Conservation (phyloP, 2,329 filamentous ascomycete genomes). For the Proliferodiscus dingleyae region DNA sequence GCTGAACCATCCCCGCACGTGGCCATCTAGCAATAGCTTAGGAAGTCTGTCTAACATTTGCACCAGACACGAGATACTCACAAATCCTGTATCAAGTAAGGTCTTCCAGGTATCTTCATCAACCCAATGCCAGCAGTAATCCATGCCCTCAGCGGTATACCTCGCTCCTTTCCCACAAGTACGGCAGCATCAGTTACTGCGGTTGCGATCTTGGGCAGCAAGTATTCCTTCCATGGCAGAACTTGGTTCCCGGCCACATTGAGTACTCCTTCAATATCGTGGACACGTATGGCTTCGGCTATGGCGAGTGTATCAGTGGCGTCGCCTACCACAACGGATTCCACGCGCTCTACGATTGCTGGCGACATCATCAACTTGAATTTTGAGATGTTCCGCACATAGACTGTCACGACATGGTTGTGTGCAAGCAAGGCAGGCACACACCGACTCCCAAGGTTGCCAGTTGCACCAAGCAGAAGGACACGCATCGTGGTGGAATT, state of each 20-base stretch:
- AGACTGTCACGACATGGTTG: slow-evolving; percentile 35
- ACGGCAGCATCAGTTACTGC: slow-evolving; percentile 33
- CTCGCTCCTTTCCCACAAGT: slow-evolving; percentile 32
- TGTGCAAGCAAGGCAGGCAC: slow-evolving; percentile 33
- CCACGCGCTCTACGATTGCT: slow-evolving; percentile 25
- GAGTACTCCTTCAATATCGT: slow-evolving; percentile 37
- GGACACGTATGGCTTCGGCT: slow-evolving; percentile 33
- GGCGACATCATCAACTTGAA: slow-evolving; percentile 33
- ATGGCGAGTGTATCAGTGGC: slow-evolving; percentile 34
- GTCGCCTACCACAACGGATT: slow-evolving; percentile 35
- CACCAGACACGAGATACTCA: slow-evolving; percentile 18
- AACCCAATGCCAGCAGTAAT: slow-evolving; percentile 34
- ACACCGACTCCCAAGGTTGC: slow-evolving; percentile 35
- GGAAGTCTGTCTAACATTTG: background rate
- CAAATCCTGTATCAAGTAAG: slow-evolving; percentile 32
- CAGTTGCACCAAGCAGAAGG: slow-evolving; percentile 37
- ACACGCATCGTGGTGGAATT: slow-evolving; percentile 37
- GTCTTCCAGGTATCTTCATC: slow-evolving; percentile 34
- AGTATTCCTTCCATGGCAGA: slow-evolving; percentile 34
- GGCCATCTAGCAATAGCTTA: slow-evolving; percentile 6
- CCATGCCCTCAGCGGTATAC: slow-evolving; percentile 34
- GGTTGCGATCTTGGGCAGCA: slow-evolving; percentile 34
- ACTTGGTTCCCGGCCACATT: slow-evolving; percentile 37
- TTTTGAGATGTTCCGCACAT: slow-evolving; percentile 36
- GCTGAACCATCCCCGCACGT: slow-evolving; percentile 5